Base-by-base conservation (phyloP, 2,329 filamentous ascomycete species). In the Ophiostoma ips region DNA sequence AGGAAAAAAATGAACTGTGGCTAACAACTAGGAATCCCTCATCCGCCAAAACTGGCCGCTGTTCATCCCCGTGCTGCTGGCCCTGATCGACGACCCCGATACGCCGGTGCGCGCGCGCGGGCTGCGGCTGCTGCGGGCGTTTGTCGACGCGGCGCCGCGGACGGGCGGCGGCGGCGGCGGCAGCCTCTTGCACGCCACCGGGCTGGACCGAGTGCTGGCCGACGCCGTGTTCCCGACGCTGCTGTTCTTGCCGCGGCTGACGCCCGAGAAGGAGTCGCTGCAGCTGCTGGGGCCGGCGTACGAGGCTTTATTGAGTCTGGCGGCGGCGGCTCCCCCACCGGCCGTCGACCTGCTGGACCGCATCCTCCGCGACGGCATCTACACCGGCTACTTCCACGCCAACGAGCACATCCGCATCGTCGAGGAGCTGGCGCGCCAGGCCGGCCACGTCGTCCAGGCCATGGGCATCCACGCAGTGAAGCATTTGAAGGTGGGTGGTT, bases 191-290 rank as follows among this genome's bases (percentile, higher is more conserved):
- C 51, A 49, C 12, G 31, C 36, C 5, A 84, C 79, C 0, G 84
- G 84, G 1, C 75, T 90, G 8, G 75, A 73, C 19, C 66, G 72
- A 13, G 74, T 90, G 24, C 83, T 90, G 53, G 75, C 82, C 58
- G 76, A 87, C 18, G 76, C 81, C 3, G 65, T 87, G 2, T 73
- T 81, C 55, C 84, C 87, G 1, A 79, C 81, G 34, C 72, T 95
- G n/a, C 72, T 83, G 8, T 85, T 80, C 58, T 71, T 95, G 6
- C 89, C 90, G 0, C 78, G 73, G 12, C 68, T 94, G 38, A 95
- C 87, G 0, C 79, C 84, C 0, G 83, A 86, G 58, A 61, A 71
- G 0, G 84, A 92, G 50, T 84, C 84, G 4, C 60, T 84, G 2
- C 59, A 61, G 1, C 66, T 95, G 3, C 72, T 95, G 1, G 60